Evolutionary conservation across 331 rosid species (phyloP), one percentile per base, ranked within the genome.

Genomic region (Pyracantha coccinea): DNA sequence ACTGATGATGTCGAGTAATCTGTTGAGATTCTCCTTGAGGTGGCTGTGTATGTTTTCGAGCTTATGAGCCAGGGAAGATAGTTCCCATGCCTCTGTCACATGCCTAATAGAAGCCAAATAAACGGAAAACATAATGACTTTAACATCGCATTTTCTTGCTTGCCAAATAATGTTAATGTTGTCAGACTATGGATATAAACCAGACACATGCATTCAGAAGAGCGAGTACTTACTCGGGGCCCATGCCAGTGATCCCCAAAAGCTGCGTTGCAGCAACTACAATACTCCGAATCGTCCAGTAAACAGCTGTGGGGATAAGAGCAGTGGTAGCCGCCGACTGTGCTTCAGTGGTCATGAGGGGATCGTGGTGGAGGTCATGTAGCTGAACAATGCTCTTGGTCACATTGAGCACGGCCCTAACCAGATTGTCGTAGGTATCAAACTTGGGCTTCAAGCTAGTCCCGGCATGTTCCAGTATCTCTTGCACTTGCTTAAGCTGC

Each of bases 261-360:
- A 87, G 66, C 19, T 87, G 93, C 0, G 89, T 79, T 6, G 90
- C 90, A 65, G 83, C 83, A 4, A 81, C 74, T 9, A 91, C 84
- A 53, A 86, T 78, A 79, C 97, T 68, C 29, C 94, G 78, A 80
- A 89, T 80, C 63, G 85, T 83, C 97, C 97, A 91, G 84, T 91
- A 91, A 28, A 84, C 92, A 69, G 94, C 89, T 17, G 79, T 75
- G 11, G 94, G 92, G 71, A 91, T 80, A 75, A 71, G 85, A 83
- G 74, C 50, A 29, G 75, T 66, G 35, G 85, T 77, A 35, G 75
- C 9, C 28, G 64, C 5, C 23, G 75, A 71, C 31, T 82, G 80
- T 3, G 82, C 78, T 17, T 88, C 88, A 10, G 75, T 35, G 32
- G 86, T 67, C 54, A 84, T 74, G 77, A 84, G 79, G 24, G 80